These are phyloP conservation scores for Colletotrichum godetiae DNA, from an alignment of 2,329 filamentous ascomycete genomes.

Conservation along the genomic window DNA sequence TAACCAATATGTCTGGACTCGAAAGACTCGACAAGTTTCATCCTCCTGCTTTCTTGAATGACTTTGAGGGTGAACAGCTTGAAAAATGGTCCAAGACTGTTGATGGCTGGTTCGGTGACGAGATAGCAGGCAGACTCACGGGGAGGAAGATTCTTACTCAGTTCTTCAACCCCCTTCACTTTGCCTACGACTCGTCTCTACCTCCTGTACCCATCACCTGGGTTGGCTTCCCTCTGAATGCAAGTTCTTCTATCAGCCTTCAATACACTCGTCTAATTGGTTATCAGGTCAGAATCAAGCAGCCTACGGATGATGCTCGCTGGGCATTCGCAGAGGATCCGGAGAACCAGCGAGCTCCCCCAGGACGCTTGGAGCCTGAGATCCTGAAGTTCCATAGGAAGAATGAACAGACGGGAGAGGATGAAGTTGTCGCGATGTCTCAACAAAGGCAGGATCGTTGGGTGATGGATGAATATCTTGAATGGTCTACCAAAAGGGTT, in stretches of 20 bases:
- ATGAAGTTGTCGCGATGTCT: neutral
- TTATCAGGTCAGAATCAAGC: neutral
- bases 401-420: neutral
- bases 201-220: neutral
- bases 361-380: neutral
- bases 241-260: neutral
- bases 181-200: neutral
- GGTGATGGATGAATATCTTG: neutral
- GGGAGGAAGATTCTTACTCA: neutral
- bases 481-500: conserved; percentile 1
- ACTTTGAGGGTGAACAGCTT: neutral
- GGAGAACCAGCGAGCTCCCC: neutral
- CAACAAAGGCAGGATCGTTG: neutral
- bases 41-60: neutral
- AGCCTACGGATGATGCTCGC: neutral
- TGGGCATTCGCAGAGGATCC: neutral
- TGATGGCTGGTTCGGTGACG: neutral
- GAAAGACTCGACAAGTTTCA: neutral
- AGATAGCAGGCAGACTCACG: neutral
- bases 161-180: neutral
- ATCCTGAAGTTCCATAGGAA: neutral
- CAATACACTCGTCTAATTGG: neutral
- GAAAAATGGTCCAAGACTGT: neutral
- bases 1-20: neutral
- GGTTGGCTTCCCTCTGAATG: conserved; percentile 5